Evolutionary conservation across 257 asterid species (phyloP), one percentile per base, ranked within the genome.

Genomic region (Ocimum tenuiflorum): DNA sequence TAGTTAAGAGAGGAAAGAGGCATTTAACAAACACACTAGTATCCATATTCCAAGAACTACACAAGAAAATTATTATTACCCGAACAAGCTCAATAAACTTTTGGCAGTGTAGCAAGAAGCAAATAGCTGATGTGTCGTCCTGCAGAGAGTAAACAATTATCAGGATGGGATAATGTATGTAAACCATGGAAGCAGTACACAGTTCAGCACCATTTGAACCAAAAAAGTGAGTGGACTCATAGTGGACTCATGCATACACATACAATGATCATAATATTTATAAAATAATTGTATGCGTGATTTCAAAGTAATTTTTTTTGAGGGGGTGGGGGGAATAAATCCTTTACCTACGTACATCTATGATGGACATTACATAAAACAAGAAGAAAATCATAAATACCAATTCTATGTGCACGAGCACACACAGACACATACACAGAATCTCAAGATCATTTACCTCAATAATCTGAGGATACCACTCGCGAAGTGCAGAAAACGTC

Each of bases 31-130:
- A n/a, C 29, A 20, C 4, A 36, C 0, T 0, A n/a, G 43, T 52
- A 48, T 60, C 41, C 60, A 14, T 15, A 13, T 48, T 38, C 43
- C 35, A 36, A n/a, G 8, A 67, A 60, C 6, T 24, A 23, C 56
- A 58, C 41, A 67, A 68, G 68, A 53, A 48, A 62, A 45, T 22
- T 55, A 65, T 27, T 58, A 60, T 82, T 82, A 92, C 97, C 91
- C 94, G 89, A 65, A 90, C 86, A 35, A 89, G 91, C 83, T 87
- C 95, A 68, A 88, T 82, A 67, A 86, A 89, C 36, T 86, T 88
- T 85, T 89, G 99, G 79, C 91, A 81, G n/a, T 83, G 90, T 35
- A 89, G 83, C 83, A 88, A 56, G 76, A 90, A 88, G 80, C 95
- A 88, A 53, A 88, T 68, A 54, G 94, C 67, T 48, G 99, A 89